Evolutionary conservation across 768 basidiomycete genomes (phyloP), one percentile per base, ranked within the genome.

Genomic region (Rubroboletus pulcherrimus): DNA sequence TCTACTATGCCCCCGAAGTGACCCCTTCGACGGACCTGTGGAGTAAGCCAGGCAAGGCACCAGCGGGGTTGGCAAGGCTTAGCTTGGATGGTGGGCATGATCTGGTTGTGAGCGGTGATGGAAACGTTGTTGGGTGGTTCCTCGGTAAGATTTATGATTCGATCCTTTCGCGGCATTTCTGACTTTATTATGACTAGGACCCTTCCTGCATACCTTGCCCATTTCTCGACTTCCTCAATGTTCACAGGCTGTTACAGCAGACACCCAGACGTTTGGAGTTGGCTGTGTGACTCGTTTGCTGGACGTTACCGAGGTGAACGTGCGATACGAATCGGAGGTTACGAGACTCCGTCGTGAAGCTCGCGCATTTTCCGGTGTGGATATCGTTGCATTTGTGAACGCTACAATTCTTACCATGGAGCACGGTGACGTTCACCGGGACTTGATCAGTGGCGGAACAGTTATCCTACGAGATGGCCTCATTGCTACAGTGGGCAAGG

Each of bases 71-170:
- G 53, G 78, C 78, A 4, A 77, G 87, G 34, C 55, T 89, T 55
- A 89, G 87, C 62, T 63, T 87, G 59, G 86, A 89, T 66, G 88
- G 88, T 17, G 88, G 87, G 1, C 88, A 90, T 61, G 85, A 85
- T 64, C 66, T 89, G 37, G 76, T 81, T 2, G 84, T 81, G 73
- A 85, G 81, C 34, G 64, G 77, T 11, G 84, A 89, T 64, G 87
- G 88, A 17, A 80, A 76, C 51, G 82, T 74, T 33, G 53, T 89
- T 34, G 86, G 87, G 58, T 90, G 88, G 88, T 80, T 90, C 69
- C 75, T 90, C 31, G 88, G 88, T 87, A 65, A 43, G 75, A 40
- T 11, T 35, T 46, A 24, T 37, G 29, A 33, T 55, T 30, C 8
- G n/a, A 40, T 15, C 2, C 30, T 17, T 49, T 48, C 41, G 45